Evolutionary conservation across 176 grass and related monocot species (phyloP).

Genomic region (Rhynchospora tenuis): DNA sequence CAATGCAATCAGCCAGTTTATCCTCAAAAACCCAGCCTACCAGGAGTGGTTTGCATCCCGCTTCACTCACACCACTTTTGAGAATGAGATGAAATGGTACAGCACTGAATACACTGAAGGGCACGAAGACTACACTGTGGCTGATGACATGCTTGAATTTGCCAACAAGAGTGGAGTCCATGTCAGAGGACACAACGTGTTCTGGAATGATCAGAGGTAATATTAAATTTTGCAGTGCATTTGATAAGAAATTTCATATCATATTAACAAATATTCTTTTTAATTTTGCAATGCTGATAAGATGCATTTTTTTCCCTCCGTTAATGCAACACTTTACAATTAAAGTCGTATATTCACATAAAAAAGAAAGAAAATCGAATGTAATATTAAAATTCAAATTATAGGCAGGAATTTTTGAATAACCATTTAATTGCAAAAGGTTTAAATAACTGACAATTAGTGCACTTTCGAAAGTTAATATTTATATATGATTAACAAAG

Average conservation of each 20-base stretch:
- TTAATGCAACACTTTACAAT: neutral
- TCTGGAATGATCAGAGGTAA: constrained; percentile 59
- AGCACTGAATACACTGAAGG: constrained; percentile 42
- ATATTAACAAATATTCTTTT: neutral
- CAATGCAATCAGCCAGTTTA: constrained; percentile 49
- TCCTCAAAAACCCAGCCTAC: constrained; percentile 50
- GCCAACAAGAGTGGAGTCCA: constrained; percentile 34
- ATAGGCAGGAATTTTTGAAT: neutral
- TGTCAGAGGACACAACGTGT: constrained; percentile 73
- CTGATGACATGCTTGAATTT: constrained; percentile 70
- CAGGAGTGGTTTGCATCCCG: constrained; percentile 74
- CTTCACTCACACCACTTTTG: constrained; percentile 92
- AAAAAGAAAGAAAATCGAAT: neutral
- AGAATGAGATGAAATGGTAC: constrained; percentile 99
- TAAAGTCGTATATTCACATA: neutral
- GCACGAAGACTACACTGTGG: constrained; percentile 47
- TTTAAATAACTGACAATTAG: neutral
- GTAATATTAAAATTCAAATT: neutral
- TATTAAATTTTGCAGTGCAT: no score
- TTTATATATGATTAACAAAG: neutral
- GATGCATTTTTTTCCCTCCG: neutral
- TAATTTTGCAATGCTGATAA: neutral
- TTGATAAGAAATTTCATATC: neutral
- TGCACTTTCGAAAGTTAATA: neutral
- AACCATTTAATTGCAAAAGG: neutral